Conservation (phyloP, 2,329 filamentous ascomycete genomes). For the Arthrinium puccinioides region DNA sequence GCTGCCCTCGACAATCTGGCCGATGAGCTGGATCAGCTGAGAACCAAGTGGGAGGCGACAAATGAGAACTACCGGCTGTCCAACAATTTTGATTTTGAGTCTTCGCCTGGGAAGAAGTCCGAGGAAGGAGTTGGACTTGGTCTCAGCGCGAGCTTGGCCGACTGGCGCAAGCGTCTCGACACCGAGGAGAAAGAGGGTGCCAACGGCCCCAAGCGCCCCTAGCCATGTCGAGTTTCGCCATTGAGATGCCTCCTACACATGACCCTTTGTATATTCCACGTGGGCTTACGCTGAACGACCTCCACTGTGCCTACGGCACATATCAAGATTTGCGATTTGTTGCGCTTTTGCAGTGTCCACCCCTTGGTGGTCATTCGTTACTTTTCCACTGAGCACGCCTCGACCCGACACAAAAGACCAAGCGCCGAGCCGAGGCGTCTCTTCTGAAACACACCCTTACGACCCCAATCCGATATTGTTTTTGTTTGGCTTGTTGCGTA, state of each 20-base stretch:
- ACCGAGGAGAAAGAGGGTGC: slow-evolving; percentile 32
- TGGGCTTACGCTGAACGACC: not conserved
- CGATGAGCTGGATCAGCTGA: slow-evolving; percentile 82
- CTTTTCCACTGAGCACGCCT: not conserved
- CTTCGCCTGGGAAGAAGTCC: slow-evolving; percentile 28
- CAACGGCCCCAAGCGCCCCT: not conserved
- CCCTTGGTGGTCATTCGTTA: no score
- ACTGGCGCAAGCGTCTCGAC: slow-evolving; percentile 75
- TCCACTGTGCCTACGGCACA: not conserved
- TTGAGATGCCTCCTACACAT: not conserved
- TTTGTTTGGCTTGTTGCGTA: no score
- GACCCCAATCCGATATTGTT: no score
- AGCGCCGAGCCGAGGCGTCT: no score
- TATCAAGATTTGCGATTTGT: no score
- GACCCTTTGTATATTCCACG: not conserved
- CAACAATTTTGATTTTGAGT: slow-evolving; percentile 82
- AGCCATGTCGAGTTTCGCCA: not conserved
- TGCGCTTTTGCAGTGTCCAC: no score
- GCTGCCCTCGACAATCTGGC: slow-evolving; percentile 82
- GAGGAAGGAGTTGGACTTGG: slow-evolving; percentile 40
- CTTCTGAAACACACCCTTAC: no score
- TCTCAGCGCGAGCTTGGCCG: slow-evolving; percentile 65
- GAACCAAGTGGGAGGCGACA: slow-evolving; percentile 90
- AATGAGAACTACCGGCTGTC: slow-evolving; percentile 92
- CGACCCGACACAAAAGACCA: no score